phyloP scores from a whole-genome alignment of 1,284 basidiomycete genomes.

The Pseudozyma sp. region DNA sequence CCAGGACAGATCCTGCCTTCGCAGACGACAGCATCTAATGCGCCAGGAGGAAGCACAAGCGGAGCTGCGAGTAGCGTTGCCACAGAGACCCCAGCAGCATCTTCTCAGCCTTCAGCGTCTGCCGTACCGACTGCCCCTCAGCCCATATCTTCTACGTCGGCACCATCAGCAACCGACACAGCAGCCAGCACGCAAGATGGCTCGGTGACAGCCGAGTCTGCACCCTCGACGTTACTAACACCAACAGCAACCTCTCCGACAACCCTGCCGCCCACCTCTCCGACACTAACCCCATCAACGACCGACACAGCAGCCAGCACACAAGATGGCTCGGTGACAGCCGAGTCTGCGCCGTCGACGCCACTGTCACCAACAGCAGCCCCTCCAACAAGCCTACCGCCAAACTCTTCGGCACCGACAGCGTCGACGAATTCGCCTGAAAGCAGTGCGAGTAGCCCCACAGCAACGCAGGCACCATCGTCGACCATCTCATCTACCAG shows the following conservation, averaged over 20 bases:
- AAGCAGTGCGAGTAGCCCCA: too few species aligned
- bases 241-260: slow-evolving; percentile 1
- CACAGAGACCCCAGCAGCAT: not conserved
- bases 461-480: too few species aligned
- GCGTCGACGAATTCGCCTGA: too few species aligned
- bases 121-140: not conserved
- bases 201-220: slow-evolving; percentile 15
- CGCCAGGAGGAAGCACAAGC: not conserved
- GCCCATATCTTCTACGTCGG: not conserved
- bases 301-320: slow-evolving; percentile 3
- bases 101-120: not conserved
- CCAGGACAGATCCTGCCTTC: slow-evolving; percentile 26
- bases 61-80: not conserved
- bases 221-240: slow-evolving; percentile 1
- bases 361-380: slow-evolving; percentile 1
- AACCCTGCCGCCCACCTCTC: not conserved
- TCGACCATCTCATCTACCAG: too few species aligned
- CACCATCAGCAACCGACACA: not conserved
- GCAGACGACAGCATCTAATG: not conserved
- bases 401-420: not conserved
- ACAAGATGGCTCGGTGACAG: slow-evolving; percentile 11
- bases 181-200: slow-evolving; percentile 3
- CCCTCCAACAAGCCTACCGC: not conserved
- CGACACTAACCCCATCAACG: not conserved
- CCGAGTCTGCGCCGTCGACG: slow-evolving; percentile 6